Conservation (phyloP, 345 rosid genomes). For the Eucalyptus pauciflora region DNA sequence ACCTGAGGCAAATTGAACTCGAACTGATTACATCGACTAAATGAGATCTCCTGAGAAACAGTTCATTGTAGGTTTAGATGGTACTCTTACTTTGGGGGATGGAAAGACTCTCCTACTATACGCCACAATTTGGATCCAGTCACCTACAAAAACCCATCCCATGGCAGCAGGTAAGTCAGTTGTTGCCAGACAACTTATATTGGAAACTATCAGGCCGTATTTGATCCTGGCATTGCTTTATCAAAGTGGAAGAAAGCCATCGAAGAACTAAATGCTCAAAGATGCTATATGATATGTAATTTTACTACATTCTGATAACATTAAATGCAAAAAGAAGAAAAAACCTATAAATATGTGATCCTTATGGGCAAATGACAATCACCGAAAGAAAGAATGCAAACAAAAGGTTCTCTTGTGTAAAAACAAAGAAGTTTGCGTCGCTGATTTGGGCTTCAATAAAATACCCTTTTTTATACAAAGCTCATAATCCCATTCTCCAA, state of each 20-base stretch:
- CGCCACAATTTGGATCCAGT: slow-evolving; percentile 74
- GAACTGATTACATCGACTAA: background rate
- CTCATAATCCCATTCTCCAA: background rate
- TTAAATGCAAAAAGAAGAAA: background rate
- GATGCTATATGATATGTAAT: background rate
- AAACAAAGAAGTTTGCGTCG: background rate
- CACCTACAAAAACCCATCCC: slow-evolving; percentile 40
- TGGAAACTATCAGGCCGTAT: no score
- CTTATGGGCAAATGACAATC: background rate
- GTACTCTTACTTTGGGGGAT: slow-evolving; percentile 76
- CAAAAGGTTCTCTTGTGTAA: background rate
- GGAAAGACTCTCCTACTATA: slow-evolving; percentile 86
- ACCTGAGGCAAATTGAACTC: background rate
- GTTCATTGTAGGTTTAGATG: background rate
- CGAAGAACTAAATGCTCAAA: background rate
- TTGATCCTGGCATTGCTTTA: background rate
- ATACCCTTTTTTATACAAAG: background rate
- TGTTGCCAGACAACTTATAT: background rate
- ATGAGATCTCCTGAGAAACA: background rate
- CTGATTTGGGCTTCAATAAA: background rate
- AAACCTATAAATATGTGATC: background rate
- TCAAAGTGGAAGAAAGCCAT: background rate
- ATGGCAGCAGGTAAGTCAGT: background rate
- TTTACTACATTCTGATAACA: background rate
- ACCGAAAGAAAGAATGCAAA: background rate